phyloP scores from a whole-genome alignment of 2,329 filamentous ascomycete genomes.

The Aspergillus niger region DNA sequence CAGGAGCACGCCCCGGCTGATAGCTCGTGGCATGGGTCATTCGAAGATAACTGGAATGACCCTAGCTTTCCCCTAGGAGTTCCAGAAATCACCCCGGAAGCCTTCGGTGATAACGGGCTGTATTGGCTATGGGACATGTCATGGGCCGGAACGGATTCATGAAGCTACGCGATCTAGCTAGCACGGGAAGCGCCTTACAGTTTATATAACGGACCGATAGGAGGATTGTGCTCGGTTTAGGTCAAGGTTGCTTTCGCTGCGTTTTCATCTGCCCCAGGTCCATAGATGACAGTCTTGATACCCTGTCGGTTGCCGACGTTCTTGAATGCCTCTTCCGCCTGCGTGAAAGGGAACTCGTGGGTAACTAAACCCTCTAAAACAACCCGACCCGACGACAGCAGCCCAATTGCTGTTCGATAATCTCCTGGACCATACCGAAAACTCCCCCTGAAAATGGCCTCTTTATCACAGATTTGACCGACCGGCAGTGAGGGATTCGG shows the following conservation, averaged over 20 bases:
- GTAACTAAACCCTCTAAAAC: conserved; percentile 75
- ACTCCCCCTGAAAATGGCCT: conserved; percentile 77
- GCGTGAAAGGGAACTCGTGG: conserved; percentile 69
- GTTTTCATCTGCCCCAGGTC: conserved; percentile 25
- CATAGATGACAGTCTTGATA: conserved; percentile 45
- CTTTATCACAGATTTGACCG: conserved; percentile 83
- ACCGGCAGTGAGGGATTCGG: conserved; percentile 67
- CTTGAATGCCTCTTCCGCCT: conserved; percentile 80
- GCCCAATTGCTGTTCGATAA: conserved; percentile 75
- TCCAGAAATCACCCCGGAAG: too few species aligned
- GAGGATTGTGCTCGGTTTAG: background rate
- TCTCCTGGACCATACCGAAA: conserved; percentile 86
- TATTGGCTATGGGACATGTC: conserved; percentile 36
- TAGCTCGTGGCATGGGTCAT: too few species aligned
- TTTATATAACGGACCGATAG: background rate
- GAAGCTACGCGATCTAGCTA: background rate
- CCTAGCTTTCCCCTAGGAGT: too few species aligned
- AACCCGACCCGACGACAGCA: conserved; percentile 65
- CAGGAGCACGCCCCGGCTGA: too few species aligned
- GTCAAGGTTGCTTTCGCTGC: conserved; percentile 15
- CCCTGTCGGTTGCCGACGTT: conserved; percentile 75
- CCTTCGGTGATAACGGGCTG: conserved; percentile 20
- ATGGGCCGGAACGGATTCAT: conserved; percentile 21
- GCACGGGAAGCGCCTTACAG: background rate
- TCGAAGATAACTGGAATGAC: conserved; percentile 18